Base-by-base conservation (phyloP, 2,329 filamentous ascomycete species). In the Fusarium virguliforme region DNA sequence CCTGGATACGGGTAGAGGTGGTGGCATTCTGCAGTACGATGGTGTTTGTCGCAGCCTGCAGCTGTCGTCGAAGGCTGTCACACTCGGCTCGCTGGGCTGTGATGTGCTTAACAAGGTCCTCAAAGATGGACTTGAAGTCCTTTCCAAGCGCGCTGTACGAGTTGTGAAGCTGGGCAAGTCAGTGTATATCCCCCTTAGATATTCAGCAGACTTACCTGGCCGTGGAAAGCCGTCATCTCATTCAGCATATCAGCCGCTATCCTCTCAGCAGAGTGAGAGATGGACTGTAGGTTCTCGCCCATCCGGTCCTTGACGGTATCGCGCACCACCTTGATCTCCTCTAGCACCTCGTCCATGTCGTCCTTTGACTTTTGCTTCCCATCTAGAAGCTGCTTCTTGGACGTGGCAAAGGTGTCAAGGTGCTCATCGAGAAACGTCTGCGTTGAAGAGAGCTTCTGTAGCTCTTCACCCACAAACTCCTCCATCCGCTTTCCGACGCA, bases 241-340 rank as follows among this genome's bases (percentile, higher is more conserved):
- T 88, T 91, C 65, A 97, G 89, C 53, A 98, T 95, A 74, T 97
- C 95, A 12, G 91, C 92, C 1, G 94, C 94, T 68, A 98, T 98
- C 61, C 92, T 91, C 81, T 95, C 94, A 2, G 95, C 94, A 9
- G 95, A 94, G 10, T 88, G 88, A 3, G 94, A 94, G 24, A 98
- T 89, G 28, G 94, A 91, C 75, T 94, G 91, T 46, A 98, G 85
- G 8, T 95, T 95, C 76, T 94, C 91, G 3, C 94, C 93, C 53
- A 98, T 93, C 68, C 92, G 92, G 54, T 88, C 85, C 84, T 98
- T 98, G 57, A 98, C 94, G 59, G 93, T 91, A 79, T 97, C 93
- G 24, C 95, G 90, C 26, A 98, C 86, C n/a, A 89, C 90, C 78
- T 95, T 95, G 79, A 98, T 97, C 78, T 97, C 95, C 75, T 96